phyloP scores from a whole-genome alignment of 2,329 filamentous ascomycete species.

The Colletotrichum paranaense region DNA sequence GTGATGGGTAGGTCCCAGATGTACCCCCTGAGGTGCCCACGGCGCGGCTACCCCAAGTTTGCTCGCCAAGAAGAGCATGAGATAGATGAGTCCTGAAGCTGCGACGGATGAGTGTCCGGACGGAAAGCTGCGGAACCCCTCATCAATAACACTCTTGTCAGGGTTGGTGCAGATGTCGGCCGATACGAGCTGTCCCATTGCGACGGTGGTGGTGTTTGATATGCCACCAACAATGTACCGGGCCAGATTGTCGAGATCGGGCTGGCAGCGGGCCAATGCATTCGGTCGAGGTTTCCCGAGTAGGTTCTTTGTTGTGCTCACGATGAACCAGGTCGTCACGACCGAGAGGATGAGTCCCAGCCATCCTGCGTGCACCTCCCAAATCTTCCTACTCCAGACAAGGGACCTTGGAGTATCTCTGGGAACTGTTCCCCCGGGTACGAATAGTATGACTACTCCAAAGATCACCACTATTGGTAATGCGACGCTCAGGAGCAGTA shows the following conservation, averaged over 20 bases:
- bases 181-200: conserved; percentile 69
- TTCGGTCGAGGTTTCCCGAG: conserved; percentile 75
- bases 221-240: conserved; percentile 68
- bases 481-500: too few species aligned
- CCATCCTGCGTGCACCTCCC: conserved; percentile 83
- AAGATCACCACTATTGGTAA: conserved; percentile 70
- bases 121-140: conserved; percentile 78
- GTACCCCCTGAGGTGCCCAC: too few species aligned
- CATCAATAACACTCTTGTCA: conserved; percentile 65
- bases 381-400: conserved; percentile 78
- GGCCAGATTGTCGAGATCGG: conserved; percentile 68
- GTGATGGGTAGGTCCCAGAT: too few species aligned
- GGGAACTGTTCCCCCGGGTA: conserved; percentile 71
- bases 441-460: conserved; percentile 68
- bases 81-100: conserved; percentile 52
- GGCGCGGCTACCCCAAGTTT: too few species aligned
- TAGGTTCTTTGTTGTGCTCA: conserved; percentile 78
- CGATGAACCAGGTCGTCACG: conserved; percentile 76
- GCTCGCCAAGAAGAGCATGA: too few species aligned
- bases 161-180: conserved; percentile 75
- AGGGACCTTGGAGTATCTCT: conserved; percentile 64
- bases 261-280: conserved; percentile 76
- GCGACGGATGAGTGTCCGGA: conserved; percentile 61
- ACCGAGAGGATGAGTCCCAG: conserved; percentile 77
- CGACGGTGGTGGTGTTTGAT: conserved; percentile 55